Evolutionary conservation across 2,329 filamentous ascomycete species (phyloP), one percentile per base, ranked within the genome.

Genomic region (Ascochyta koolunga): DNA sequence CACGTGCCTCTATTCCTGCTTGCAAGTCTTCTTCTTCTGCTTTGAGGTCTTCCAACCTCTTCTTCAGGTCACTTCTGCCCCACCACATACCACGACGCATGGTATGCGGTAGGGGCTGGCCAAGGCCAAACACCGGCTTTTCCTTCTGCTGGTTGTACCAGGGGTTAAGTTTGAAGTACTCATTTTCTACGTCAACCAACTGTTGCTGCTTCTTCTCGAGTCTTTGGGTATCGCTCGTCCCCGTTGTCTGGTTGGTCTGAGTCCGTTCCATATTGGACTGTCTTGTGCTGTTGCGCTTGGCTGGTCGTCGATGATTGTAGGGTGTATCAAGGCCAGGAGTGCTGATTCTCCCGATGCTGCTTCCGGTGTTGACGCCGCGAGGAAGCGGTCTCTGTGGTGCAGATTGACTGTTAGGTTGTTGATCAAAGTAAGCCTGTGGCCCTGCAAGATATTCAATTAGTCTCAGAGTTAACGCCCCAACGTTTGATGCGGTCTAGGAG

Each of bases 121-220:
- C 81, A 45, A 84, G 65, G 66, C 80, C 78, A 77, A 82, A 84
- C 40, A 84, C 78, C 1, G 82, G 82, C 50, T 80, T 78, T 15
- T 81, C 79, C 7, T 73, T 69, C 3, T 81, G 76, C 49, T 83
- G 79, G 27, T 82, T 81, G 54, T 84, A 83, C 25, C 80, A 77
- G 2, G 82, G 82, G 45, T 85, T 84, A 3, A 84, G 71, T 10
- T 80, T 74, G 10, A 75, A 73, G 56, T 84, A 83, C 3, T 80
- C 80, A n/a, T 81, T 80, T 32, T 82, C 79, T n/a, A 84, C 77
- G 33, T 68, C 64, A 2, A 69, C 62, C 3, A 50, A 50, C 19
- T 67, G 62, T 25, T 70, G 62, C 46, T 61, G 58, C 44, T 63
- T 66, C 57, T 64, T 69, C 33, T 71, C 65, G 2, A 64, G 61